Evolutionary conservation across 1,284 basidiomycete species (phyloP), one percentile per base, ranked within the genome.

Genomic region (Gymnopus androsaceus): DNA sequence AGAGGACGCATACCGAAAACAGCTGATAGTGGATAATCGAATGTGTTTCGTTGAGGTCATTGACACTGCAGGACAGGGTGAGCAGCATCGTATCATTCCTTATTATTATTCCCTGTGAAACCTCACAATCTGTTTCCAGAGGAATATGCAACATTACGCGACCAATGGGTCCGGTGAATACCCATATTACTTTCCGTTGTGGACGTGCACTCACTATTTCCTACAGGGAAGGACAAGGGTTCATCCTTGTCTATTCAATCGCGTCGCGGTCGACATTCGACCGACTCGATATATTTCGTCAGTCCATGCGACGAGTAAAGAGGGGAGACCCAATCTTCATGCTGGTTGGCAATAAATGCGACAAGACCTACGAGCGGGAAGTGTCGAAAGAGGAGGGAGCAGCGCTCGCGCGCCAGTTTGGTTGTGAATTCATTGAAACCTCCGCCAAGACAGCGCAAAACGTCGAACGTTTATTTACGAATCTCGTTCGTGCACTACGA

Each of bases 181-280:
- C 38, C 44, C 45, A 54, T 40, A 25, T 31, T 31, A 8, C 41
- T 23, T 23, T 49, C 46, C 36, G 38, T 25, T 36, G 23, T 14
- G 36, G 33, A 17, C 56, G 51, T 51, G 46, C 44, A 48, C 38
- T 52, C 33, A 57, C 44, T 49, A 59, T 60, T 42, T 33, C 34
- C 76, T 28, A 3, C n/a, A 95, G 96, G 51, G 97, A 98, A 72
- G 96, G 97, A 60, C 95, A 99, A 77, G 97, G 96, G 9, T 99
- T 99, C 76, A 90, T 99, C 61, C 85, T 99, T 57, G 97, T 99
- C 56, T 99, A 99, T 77, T 97, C 94, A 51, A 98, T 99, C 71
- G 94, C 95, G 53, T 95, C 94, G 44, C 85, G 94, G 68, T 87
- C 88, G 64, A 95, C 95, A 25, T 98, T 98, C 65, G 93, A 98